Conservation (phyloP, 1,284 basidiomycete species). For the Trametes polyzona region DNA sequence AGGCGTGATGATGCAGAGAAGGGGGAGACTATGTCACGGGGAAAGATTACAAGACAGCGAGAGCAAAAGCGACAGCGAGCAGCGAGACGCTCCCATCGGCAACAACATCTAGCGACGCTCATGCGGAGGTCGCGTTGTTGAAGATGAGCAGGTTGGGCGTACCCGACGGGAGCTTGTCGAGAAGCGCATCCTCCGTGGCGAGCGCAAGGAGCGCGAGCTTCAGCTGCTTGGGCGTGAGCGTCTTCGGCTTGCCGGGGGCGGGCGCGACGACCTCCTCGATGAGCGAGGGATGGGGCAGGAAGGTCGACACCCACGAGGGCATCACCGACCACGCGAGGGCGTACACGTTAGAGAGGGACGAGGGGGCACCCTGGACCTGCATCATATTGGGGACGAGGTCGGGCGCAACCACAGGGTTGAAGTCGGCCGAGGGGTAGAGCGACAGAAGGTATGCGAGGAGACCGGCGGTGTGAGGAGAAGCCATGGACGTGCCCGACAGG, state of each 20-base stretch:
- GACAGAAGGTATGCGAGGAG: constrained; percentile 78
- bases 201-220: constrained; percentile 65
- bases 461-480: constrained; percentile 62
- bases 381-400: constrained; percentile 34
- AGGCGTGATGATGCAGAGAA: constrained; percentile 8
- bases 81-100: neutral
- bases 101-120: constrained; percentile 2
- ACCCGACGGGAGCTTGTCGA: constrained; percentile 47
- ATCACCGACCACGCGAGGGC: constrained; percentile 55
- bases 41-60: constrained; percentile 19
- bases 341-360: constrained; percentile 47
- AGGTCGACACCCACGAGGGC: constrained; percentile 60
- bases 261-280: constrained; percentile 48
- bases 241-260: constrained; percentile 42
- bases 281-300: constrained; percentile 61
- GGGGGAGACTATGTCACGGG: constrained; percentile 16
- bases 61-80: neutral
- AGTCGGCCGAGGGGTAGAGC: constrained; percentile 54
- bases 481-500: constrained; percentile 68
- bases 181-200: constrained; percentile 50
- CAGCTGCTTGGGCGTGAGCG: constrained; percentile 56
- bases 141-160: constrained; percentile 63
- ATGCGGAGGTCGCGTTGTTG: constrained; percentile 54
- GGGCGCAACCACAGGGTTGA: constrained; percentile 44
- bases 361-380: constrained; percentile 21